Evolutionary conservation across 257 asterid genomes (phyloP), one percentile per base, ranked within the genome.

Genomic region (Forsythia suspensa): DNA sequence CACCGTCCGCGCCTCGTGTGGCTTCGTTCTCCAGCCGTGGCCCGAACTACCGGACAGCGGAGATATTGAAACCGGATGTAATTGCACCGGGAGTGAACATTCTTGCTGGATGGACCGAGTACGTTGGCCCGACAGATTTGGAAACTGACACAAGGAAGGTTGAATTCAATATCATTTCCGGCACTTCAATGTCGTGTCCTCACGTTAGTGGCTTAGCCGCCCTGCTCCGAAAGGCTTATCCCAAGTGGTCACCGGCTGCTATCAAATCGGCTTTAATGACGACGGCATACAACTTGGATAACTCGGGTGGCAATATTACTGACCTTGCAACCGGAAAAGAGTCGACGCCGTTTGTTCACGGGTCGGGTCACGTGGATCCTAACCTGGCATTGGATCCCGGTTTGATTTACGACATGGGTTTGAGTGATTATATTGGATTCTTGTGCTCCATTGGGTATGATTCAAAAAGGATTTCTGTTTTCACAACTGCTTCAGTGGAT

Each of bases 11-110:
- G 0, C 99, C 99, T 1, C 96, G 95, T 0, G 91, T 95, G 5
- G 99, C 98, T 2, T 77, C 98, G 1, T 95, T 95, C 77, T 95
- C 99, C 0, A 92, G 99, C 88, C 97, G 99, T 0, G 99, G 99
- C 9, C 99, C 99, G 11, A 93, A 84, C 73, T 90, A 90, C 84
- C 79, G 89, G 37, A 95, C 99, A 6, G 79, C 92, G 3, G 99
- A 93, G 88, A 89, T 95, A 43, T 89, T 95, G 4, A 95, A 95
- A 82, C 99, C 99, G 10, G 99, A 95, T 71, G 97, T 93, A 0
- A 92, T 90, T 4, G 99, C 93, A 1, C 99, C 99, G 1, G 99
- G 99, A 1, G 97, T 93, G 18, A 95, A 95, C 71, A 93, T 95
- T 18, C 89, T 95, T 34, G 99, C 99, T 4, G 97, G 97, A 2